phyloP scores from a whole-genome alignment of 768 basidiomycete species.

The Mycena filopes region DNA sequence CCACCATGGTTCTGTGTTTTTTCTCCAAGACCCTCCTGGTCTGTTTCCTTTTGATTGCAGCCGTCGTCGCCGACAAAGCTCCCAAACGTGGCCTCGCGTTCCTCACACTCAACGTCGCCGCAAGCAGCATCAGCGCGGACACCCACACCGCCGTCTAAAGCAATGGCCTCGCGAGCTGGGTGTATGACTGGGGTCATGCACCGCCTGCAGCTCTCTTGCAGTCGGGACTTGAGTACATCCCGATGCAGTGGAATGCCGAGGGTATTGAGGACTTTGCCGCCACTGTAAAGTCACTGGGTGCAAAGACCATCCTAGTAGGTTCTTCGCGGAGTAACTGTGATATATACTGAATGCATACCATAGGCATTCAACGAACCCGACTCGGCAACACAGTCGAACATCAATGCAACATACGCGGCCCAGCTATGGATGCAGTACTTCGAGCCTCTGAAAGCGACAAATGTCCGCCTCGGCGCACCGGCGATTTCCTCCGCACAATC shows the following conservation, averaged over 20 bases:
- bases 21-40: too few relatives aligned
- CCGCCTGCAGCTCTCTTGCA: slow-evolving; percentile 43
- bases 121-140: too few relatives aligned
- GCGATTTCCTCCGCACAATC: slow-evolving; percentile 46
- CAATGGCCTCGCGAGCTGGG: slow-evolving; percentile 32
- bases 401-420: slow-evolving; percentile 43
- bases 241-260: slow-evolving; percentile 51
- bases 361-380: slow-evolving; percentile 48
- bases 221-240: slow-evolving; percentile 47
- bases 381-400: slow-evolving; percentile 45
- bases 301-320: slow-evolving; percentile 26
- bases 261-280: slow-evolving; percentile 43
- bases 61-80: too few relatives aligned
- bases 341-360: neutral
- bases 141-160: neutral
- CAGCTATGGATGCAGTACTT: slow-evolving; percentile 49
- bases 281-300: slow-evolving; percentile 46
- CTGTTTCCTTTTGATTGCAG: too few relatives aligned
- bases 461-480: slow-evolving; percentile 47
- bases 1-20: too few relatives aligned
- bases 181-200: slow-evolving; percentile 56
- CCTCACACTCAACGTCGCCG: too few relatives aligned
- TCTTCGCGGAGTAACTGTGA: neutral
- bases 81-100: too few relatives aligned
- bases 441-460: slow-evolving; percentile 44